Evolutionary conservation across 768 basidiomycete genomes (phyloP), one percentile per base, ranked within the genome.

Genomic region (Trametes meyenii): DNA sequence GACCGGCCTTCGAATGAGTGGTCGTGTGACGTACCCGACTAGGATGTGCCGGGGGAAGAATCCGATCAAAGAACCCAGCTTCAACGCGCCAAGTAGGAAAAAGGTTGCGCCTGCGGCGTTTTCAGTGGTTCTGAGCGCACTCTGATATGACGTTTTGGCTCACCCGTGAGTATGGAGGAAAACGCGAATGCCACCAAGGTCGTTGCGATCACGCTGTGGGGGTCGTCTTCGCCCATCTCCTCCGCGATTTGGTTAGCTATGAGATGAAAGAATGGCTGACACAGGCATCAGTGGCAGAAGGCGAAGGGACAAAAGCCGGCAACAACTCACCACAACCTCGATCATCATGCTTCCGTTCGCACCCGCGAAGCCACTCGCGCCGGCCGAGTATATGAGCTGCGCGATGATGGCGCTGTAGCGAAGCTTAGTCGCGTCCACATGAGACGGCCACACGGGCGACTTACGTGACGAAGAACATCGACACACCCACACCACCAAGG

Each of bases 261-360:
- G 61, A 97, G 90, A 72, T 98, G 96, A 70, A 96, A 97, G 75
- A 99, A 98, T 1, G 96, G 96, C 90, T 94, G 65, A 11, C 5
- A 13, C 38, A 48, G 43, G 10, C 48, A 1, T 14, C 16, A n/a
- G 39, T 14, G 24, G 26, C 19, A 35, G 58, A 60, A 35, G 5
- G 23, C 19, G 26, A 54, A 26, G 42, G 29, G 8, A 33, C 17
- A 17, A 23, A 52, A 13, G 6, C 2, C 45, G 11, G 23, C 14
- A 10, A 11, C 24, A 51, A 83, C 88, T 45, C 72, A 94, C 91
- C 66, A 98, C 95, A 12, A 96, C 93, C 75, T 98, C 96, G 63
- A 99, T 98, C 94, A 98, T 97, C 94, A 96, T 94, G 64, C 91
- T 94, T 6, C 92, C 93, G 74, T 94, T 95, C 1, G 89, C 94